A percentile compares a stretch with the other conserved stretches of the same genome.
Conservation (phyloP, 2,329 filamentous ascomycete genomes). For the Raffaelea albimanens region DNA sequence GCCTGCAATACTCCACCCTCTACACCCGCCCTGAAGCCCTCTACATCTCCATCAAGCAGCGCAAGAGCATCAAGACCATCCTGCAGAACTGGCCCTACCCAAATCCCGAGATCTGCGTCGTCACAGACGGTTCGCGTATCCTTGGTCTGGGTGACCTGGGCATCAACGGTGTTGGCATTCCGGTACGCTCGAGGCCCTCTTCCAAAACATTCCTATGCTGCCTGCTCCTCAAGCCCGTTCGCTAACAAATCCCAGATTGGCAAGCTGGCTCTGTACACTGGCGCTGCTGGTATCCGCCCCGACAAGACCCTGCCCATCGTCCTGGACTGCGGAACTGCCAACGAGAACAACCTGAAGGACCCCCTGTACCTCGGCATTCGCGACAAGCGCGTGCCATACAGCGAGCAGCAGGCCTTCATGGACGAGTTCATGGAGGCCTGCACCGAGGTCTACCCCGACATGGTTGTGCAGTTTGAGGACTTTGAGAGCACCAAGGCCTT, state of each 20-base stretch:
- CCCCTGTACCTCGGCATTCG: conserved; percentile 84
- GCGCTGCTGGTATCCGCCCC: conserved; percentile 89
- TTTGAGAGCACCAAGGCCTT: conserved; percentile 92
- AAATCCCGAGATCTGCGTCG: conserved; percentile 88
- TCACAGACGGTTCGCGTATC: conserved; percentile 91
- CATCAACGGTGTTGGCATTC: conserved; percentile 95
- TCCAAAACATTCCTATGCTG: background rate
- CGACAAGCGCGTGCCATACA: conserved; percentile 65
- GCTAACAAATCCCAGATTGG: conserved; percentile 49
- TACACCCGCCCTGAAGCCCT: conserved; percentile 92
- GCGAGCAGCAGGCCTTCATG: conserved; percentile 82
- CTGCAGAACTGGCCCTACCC: conserved; percentile 87
- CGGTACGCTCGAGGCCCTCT: conserved; percentile 42
- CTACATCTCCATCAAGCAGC: conserved; percentile 93
- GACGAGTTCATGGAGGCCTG: conserved; percentile 95
- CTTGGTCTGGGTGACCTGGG: conserved; percentile 90
- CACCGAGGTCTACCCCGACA: conserved; percentile 59
- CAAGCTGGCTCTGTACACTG: conserved; percentile 91
- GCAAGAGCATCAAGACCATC: conserved; percentile 79
- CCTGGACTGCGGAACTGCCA: conserved; percentile 57
- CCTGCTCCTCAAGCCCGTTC: background rate
- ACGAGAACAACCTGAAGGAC: conserved; percentile 56
- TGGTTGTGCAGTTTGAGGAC: conserved; percentile 88
- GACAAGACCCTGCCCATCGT: conserved; percentile 69
- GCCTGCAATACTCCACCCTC: conserved; percentile 89